Conservation (phyloP, 441 rosid genomes). For the Mallotus repandus region DNA sequence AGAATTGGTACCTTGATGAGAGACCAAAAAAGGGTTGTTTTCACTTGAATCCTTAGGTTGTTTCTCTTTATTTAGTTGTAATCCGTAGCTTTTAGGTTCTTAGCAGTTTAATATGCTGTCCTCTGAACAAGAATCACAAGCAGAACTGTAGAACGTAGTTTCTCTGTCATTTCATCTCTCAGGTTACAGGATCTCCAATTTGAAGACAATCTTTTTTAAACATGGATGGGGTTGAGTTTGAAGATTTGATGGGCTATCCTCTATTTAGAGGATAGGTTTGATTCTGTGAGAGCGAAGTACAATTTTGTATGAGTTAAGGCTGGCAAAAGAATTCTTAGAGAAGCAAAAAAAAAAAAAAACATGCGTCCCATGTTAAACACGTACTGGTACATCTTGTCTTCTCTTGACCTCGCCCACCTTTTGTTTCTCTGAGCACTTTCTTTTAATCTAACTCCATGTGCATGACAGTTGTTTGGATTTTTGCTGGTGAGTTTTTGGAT, state of each 20-base stretch:
- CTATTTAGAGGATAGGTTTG: constrained; percentile 1
- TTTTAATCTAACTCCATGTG: constrained; percentile 23
- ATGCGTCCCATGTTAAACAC: constrained; percentile 17
- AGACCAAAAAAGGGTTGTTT: background rate
- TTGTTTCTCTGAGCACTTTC: constrained; percentile 14
- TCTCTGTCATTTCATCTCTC: background rate
- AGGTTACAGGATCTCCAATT: background rate
- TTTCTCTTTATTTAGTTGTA: too few species aligned
- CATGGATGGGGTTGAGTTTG: constrained; percentile 2
- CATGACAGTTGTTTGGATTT: constrained; percentile 25
- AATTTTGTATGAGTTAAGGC: background rate
- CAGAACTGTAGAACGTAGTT: background rate
- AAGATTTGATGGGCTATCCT: constrained; percentile 1
- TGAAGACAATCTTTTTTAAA: background rate
- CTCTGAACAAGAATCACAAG: background rate
- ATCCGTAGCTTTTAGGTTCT: background rate
- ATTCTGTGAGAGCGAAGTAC: background rate
- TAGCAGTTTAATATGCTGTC: background rate
- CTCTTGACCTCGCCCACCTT: constrained; percentile 3
- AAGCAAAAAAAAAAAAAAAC: background rate
- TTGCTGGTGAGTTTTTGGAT: background rate
- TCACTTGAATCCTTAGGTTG: too few species aligned
- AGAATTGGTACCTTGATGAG: background rate
- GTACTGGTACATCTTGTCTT: constrained; percentile 19
- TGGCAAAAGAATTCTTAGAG: constrained; percentile 13